phyloP scores from a whole-genome alignment of 352 stramenopile genomes.

The Globisporangium okanoganense region DNA sequence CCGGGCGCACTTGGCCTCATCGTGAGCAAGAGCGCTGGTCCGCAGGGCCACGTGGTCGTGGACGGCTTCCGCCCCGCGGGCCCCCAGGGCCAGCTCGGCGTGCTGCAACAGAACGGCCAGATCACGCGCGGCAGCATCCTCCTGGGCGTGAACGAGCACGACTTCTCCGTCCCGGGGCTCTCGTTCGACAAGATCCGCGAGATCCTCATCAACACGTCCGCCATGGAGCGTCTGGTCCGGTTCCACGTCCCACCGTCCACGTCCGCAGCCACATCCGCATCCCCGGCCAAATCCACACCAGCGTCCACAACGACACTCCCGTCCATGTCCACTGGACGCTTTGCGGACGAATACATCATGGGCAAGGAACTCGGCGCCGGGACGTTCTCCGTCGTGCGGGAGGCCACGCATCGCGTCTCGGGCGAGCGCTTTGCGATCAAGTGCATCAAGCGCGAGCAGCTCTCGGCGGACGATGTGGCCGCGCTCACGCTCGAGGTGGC shows the following conservation, averaged over 20 bases:
- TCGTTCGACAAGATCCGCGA: constrained; percentile 71
- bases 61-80: constrained; percentile 70
- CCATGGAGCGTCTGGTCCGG: constrained; percentile 47
- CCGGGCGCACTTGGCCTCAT: constrained; percentile 70
- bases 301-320: background rate
- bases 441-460: constrained; percentile 42
- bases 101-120: constrained; percentile 37
- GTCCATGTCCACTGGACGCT: constrained; percentile 22
- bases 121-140: constrained; percentile 42
- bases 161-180: constrained; percentile 45
- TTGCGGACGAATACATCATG: constrained; percentile 63
- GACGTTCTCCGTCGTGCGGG: constrained; percentile 56
- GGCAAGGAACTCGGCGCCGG: constrained; percentile 51
- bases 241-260: constrained; percentile 53
- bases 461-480: constrained; percentile 51
- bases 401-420: constrained; percentile 42
- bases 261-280: constrained; percentile 8
- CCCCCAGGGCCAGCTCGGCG: constrained; percentile 33
- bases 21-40: constrained; percentile 50
- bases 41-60: constrained; percentile 50
- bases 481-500: constrained; percentile 77
- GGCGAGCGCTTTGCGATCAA: constrained; percentile 59
- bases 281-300: background rate
- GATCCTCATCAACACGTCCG: constrained; percentile 63
- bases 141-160: constrained; percentile 66